Percentiles rank a stretch among this genome's conserved stretches.
phyloP scores from a whole-genome alignment of 1,139 yeast genomes.

The Candida sanyaensis region DNA sequence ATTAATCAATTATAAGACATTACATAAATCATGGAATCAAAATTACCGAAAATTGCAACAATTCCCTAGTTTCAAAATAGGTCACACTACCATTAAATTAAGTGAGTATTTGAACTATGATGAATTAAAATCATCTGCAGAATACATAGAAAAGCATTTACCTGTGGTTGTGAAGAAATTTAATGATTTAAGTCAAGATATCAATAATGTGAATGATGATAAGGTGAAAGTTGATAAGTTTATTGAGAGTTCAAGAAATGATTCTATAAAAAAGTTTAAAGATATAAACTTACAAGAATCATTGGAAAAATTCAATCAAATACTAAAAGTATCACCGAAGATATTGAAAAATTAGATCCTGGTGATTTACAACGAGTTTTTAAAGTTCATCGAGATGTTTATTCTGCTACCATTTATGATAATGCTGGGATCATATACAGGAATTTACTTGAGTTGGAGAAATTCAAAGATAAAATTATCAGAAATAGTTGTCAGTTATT shows the following conservation, averaged over 20 bases:
- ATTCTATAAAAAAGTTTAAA: constrained; percentile 36
- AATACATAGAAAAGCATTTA: constrained; percentile 24
- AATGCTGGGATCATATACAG: constrained; percentile 16
- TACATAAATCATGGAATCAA: constrained; percentile 49
- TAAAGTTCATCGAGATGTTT: constrained; percentile 18
- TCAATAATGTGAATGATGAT: constrained; percentile 28
- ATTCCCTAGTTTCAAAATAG: constrained; percentile 29
- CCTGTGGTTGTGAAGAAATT: constrained; percentile 36
- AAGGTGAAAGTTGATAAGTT: constrained; percentile 30
- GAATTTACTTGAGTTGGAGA: constrained; percentile 18
- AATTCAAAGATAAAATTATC: constrained; percentile 30
- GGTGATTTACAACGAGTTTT: constrained; percentile 17
- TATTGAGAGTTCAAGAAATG: constrained; percentile 36
- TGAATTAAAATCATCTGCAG: constrained; percentile 24
- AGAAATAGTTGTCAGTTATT: constrained; percentile 28
- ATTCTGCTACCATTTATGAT: constrained; percentile 16
- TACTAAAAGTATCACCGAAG: constrained; percentile 15
- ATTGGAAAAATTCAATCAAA: constrained; percentile 5
- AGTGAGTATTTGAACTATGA: constrained; percentile 28
- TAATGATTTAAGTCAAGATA: constrained; percentile 39
- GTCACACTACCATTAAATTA: constrained; percentile 16
- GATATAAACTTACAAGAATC: constrained; percentile 13
- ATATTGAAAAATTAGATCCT: constrained; percentile 18
- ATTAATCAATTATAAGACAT: constrained; percentile 47
- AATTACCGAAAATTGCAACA: constrained; percentile 41